phyloP scores from a whole-genome alignment of 768 basidiomycete genomes.

The Podaxis sp. region DNA sequence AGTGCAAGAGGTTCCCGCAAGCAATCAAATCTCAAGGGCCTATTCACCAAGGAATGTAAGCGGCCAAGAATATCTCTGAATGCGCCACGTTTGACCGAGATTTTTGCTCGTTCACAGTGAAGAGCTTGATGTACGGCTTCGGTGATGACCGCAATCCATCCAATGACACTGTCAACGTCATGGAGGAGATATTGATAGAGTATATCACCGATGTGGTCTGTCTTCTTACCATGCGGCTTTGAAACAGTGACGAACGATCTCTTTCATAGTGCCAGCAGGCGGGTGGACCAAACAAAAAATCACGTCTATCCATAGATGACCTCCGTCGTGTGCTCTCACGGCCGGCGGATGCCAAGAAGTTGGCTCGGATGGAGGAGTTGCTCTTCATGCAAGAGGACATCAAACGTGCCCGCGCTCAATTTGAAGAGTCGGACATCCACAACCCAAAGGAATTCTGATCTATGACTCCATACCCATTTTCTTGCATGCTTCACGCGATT shows the following conservation, averaged over 20 bases:
- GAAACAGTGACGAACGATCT: constrained; percentile 7
- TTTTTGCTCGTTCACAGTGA: constrained; percentile 42
- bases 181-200: constrained; percentile 92
- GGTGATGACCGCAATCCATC: constrained; percentile 89
- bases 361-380: constrained; percentile 88
- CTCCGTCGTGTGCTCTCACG: constrained; percentile 73
- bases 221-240: constrained; percentile 18
- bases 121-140: constrained; percentile 89
- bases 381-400: constrained; percentile 94
- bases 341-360: constrained; percentile 87
- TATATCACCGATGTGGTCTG: constrained; percentile 87
- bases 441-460: constrained; percentile 41
- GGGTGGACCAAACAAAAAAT: constrained; percentile 63
- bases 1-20: constrained; percentile 51
- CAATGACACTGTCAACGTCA: constrained; percentile 82
- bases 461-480: not conserved
- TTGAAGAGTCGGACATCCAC: constrained; percentile 46
- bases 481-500: not conserved
- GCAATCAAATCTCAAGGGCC: constrained; percentile 65
- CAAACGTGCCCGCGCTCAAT: constrained; percentile 80
- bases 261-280: constrained; percentile 64
- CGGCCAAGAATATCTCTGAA: not conserved
- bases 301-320: constrained; percentile 82
- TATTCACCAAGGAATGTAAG: constrained; percentile 81
- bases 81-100: constrained; percentile 10